Conservation (phyloP, 495 filamentous ascomycete species). For the Daldinia bambusicola region DNA sequence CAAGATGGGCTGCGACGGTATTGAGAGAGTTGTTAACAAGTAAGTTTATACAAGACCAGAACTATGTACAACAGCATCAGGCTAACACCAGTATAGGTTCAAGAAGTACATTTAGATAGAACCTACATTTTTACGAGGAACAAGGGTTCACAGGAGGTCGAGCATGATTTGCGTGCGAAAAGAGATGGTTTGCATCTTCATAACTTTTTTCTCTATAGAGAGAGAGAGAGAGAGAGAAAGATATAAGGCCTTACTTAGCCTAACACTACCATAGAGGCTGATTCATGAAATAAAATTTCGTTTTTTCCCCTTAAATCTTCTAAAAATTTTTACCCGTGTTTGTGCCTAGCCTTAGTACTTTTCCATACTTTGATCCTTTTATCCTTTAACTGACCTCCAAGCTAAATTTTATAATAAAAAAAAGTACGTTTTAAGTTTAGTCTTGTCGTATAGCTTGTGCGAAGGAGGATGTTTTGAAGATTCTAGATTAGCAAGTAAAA, state of each 20-base stretch:
- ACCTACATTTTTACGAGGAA: neutral
- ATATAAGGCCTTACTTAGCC: neutral
- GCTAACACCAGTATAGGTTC: constrained; percentile 25
- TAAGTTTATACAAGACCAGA: constrained; percentile 44
- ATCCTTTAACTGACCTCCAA: too few species aligned
- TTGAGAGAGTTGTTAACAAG: constrained; percentile 83
- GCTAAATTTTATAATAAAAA: too few species aligned
- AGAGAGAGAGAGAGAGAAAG: constrained; percentile 16
- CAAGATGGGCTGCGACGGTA: constrained; percentile 85
- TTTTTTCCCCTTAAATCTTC: too few species aligned
- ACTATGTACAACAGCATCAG: neutral
- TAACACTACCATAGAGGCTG: constrained; percentile 14
- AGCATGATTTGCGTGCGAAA: neutral
- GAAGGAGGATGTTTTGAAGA: too few species aligned
- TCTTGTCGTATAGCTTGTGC: too few species aligned
- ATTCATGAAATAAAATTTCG: neutral
- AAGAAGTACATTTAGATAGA: constrained; percentile 30
- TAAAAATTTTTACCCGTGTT: too few species aligned
- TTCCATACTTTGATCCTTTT: too few species aligned
- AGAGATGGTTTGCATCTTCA: constrained; percentile 8
- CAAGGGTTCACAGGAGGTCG: neutral
- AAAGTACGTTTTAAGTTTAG: too few species aligned
- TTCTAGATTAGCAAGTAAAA: too few species aligned
- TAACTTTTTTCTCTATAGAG: constrained; percentile 21
- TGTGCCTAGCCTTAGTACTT: too few species aligned